Conservation (phyloP, 2,329 filamentous ascomycete species). For the Paecilomyces niveus region DNA sequence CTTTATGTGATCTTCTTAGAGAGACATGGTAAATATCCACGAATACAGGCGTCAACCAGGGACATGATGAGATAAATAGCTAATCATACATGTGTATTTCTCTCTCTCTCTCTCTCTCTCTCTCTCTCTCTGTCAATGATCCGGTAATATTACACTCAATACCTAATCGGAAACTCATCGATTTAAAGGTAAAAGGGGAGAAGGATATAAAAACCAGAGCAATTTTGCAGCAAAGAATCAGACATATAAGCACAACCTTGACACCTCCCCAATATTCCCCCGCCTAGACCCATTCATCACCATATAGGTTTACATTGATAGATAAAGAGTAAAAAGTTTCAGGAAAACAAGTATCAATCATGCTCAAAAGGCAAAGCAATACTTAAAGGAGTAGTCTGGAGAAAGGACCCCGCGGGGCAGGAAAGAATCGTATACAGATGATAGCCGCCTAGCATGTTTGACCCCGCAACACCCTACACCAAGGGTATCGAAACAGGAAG, state of each 20-base stretch:
- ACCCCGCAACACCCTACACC: neutral
- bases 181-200: slow-evolving; percentile 7
- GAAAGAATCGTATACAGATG: slow-evolving; percentile 3
- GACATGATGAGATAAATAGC: slow-evolving; percentile 5
- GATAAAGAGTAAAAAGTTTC: slow-evolving; percentile 5
- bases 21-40: slow-evolving; percentile 13
- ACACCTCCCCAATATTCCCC: neutral
- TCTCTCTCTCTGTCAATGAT: neutral
- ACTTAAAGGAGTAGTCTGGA: neutral
- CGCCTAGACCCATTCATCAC: neutral
- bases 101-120: neutral
- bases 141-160: neutral
- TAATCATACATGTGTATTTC: neutral
- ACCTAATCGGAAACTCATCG: slow-evolving; percentile 2
- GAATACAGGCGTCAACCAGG: neutral
- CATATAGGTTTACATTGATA: slow-evolving; percentile 2
- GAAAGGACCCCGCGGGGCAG: neutral
- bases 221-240: neutral
- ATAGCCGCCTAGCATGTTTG: neutral
- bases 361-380: slow-evolving; percentile 2
- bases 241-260: neutral
- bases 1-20: slow-evolving; percentile 13
- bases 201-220: neutral
- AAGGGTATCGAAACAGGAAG: neutral
- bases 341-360: slow-evolving; percentile 1